phyloP scores from a whole-genome alignment of 805 yeast species.

The Barnettozyma salicaria region DNA sequence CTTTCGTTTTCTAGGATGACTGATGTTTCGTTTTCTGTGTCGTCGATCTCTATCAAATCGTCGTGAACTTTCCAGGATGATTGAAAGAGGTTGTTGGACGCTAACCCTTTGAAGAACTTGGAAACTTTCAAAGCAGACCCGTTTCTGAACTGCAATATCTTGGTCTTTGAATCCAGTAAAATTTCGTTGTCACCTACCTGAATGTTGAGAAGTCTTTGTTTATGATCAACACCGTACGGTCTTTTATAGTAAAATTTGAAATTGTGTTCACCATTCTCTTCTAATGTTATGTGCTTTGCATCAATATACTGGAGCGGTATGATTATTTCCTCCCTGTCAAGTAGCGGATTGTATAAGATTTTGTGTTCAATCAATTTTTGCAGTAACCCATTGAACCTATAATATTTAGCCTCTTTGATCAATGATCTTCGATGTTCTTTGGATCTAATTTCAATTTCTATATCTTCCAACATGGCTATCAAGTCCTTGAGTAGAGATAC shows the following conservation, averaged over 20 bases:
- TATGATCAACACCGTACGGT: slow-evolving; percentile 37
- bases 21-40: too few relatives aligned
- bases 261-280: background rate
- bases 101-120: slow-evolving; percentile 5
- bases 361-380: slow-evolving; percentile 55
- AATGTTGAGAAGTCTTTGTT: slow-evolving; percentile 1
- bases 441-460: slow-evolving; percentile 38
- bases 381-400: slow-evolving; percentile 68
- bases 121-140: background rate
- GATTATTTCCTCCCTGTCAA: slow-evolving; percentile 49
- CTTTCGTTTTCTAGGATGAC: slow-evolving; percentile 1
- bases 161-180: background rate
- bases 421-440: slow-evolving; percentile 53
- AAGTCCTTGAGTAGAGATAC: slow-evolving; percentile 27
- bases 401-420: slow-evolving; percentile 68
- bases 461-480: slow-evolving; percentile 51
- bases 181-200: slow-evolving; percentile 6
- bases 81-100: background rate
- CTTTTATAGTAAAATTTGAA: slow-evolving; percentile 32
- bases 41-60: too few relatives aligned
- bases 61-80: too few relatives aligned
- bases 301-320: slow-evolving; percentile 14
- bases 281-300: slow-evolving; percentile 13
- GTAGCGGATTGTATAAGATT: slow-evolving; percentile 47
- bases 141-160: background rate